Conservation (phyloP, 495 filamentous ascomycete genomes). For the Daldinia bambusicola region DNA sequence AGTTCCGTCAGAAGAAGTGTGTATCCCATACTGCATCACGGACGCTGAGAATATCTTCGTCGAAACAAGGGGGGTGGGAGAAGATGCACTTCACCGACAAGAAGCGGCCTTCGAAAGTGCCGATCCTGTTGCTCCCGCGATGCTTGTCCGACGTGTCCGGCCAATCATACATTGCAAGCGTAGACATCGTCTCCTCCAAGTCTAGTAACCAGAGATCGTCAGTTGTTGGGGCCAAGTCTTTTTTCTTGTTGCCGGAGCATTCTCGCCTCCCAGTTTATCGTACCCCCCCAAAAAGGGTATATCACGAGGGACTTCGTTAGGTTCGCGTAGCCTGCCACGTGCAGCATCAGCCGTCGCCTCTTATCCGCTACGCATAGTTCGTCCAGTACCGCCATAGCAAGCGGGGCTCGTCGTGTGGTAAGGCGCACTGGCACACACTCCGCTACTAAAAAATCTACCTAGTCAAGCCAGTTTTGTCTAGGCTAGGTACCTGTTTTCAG, state of each 20-base stretch:
- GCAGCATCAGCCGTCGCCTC: slow-evolving; percentile 34
- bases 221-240: slow-evolving; percentile 40
- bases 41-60: slow-evolving; percentile 22
- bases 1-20: slow-evolving; percentile 14
- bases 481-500: slow-evolving; percentile 13
- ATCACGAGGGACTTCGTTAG: slow-evolving; percentile 39
- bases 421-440: slow-evolving; percentile 35
- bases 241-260: slow-evolving; percentile 35
- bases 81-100: slow-evolving; percentile 42
- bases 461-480: slow-evolving; percentile 7
- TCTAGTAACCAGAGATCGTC: slow-evolving; percentile 42
- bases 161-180: slow-evolving; percentile 28
- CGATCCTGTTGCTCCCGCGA: slow-evolving; percentile 37
- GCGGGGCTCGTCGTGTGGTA: slow-evolving; percentile 41
- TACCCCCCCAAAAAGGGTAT: slow-evolving; percentile 34
- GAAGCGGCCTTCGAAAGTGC: slow-evolving; percentile 35
- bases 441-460: slow-evolving; percentile 8
- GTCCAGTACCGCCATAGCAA: slow-evolving; percentile 15
- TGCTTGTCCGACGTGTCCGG: slow-evolving; percentile 32
- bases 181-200: slow-evolving; percentile 33
- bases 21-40: slow-evolving; percentile 29
- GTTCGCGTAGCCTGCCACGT: slow-evolving; percentile 40
- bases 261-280: slow-evolving; percentile 38
- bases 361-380: slow-evolving; percentile 24
- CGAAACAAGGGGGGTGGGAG: slow-evolving; percentile 15